A percentile compares a stretch with the other conserved stretches of the same genome.
Conservation (phyloP, 164 flowering plant species). For the Magnolia sinica region DNA sequence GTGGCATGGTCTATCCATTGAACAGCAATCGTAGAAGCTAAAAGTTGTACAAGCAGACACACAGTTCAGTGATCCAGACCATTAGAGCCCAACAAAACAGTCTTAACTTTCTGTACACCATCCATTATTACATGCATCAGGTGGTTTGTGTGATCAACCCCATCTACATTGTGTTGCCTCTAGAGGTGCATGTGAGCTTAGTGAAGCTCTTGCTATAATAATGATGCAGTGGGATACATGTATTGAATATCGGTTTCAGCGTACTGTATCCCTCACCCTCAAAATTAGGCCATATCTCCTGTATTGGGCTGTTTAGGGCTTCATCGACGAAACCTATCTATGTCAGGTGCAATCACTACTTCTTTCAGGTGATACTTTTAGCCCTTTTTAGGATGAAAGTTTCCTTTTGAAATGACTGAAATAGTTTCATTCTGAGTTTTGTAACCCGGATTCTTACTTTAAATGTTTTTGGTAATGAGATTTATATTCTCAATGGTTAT, state of each 20-base stretch:
- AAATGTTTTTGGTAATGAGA: background rate
- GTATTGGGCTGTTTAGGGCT: too few species aligned
- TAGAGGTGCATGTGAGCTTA: background rate
- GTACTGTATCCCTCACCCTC: too few species aligned
- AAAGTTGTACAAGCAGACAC: background rate
- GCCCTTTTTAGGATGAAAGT: too few species aligned
- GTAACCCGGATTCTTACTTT: background rate
- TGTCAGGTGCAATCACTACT: too few species aligned
- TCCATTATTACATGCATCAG: background rate
- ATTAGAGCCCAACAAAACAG: background rate
- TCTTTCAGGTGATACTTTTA: too few species aligned
- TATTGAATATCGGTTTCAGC: too few species aligned
- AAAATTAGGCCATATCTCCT: too few species aligned
- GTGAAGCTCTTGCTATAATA: background rate
- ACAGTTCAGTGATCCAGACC: background rate
- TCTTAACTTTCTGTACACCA: background rate
- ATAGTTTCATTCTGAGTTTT: too few species aligned
- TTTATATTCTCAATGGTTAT: background rate
- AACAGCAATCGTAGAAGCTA: too few species aligned
- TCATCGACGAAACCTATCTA: too few species aligned
- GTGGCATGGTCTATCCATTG: background rate
- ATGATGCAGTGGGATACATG: background rate
- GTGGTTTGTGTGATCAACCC: background rate
- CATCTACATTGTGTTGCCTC: background rate
- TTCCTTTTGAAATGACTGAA: background rate